Evolutionary conservation across 345 rosid genomes (phyloP).

Genomic region (Eucalyptus brandiana): DNA sequence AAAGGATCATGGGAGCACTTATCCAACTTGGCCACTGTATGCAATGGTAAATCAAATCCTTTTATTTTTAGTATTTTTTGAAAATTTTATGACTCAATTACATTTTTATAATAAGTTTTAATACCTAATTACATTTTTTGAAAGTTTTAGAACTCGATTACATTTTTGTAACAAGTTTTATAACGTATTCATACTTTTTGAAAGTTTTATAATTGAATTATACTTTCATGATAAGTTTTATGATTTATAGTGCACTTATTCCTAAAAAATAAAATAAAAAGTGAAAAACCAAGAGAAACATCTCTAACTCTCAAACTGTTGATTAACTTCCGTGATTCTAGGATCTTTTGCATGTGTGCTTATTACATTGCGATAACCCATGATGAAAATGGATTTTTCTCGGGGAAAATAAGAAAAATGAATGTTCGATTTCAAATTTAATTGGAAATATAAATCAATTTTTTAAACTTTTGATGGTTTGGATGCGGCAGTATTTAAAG

Average conservation of each 20-base stretch:
- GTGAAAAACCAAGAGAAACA: not conserved
- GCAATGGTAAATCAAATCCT: too few species aligned
- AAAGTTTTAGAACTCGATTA: rapidly evolving
- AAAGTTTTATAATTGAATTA: too few species aligned
- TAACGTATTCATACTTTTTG: rapidly evolving
- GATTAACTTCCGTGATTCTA: not conserved
- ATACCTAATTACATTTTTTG: rapidly evolving
- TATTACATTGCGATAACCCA: not conserved
- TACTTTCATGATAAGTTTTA: rapidly evolving
- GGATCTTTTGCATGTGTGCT: not conserved
- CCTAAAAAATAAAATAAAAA: not conserved
- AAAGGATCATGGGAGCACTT: too few species aligned
- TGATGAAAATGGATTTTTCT: not conserved
- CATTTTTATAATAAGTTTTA: rapidly evolving
- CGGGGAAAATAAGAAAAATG: not conserved
- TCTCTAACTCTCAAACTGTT: not conserved
- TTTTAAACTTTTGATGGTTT: not conserved
- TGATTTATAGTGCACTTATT: rapidly evolving
- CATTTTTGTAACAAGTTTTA: rapidly evolving
- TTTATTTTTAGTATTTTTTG: too few species aligned
- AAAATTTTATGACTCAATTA: too few species aligned
- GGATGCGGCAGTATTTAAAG: not conserved
- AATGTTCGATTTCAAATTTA: not conserved
- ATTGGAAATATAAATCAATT: not conserved
- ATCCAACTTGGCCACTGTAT: too few species aligned